Base-by-base conservation (phyloP, 768 basidiomycete species). In the Tremella yokohamensis region DNA sequence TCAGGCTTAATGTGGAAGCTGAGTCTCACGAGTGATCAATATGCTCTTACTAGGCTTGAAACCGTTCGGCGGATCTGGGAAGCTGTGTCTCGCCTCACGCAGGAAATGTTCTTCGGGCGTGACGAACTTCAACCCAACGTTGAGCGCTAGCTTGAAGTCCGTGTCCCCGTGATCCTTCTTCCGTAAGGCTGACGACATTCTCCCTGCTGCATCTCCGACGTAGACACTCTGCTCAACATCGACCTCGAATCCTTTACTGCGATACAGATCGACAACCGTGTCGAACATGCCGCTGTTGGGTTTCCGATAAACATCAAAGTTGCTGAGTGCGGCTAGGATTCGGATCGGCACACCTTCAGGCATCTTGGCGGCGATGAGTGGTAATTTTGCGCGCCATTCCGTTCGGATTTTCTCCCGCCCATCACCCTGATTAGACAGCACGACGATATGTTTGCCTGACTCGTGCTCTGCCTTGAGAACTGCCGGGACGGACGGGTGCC, bases 61-160 rank as follows among this genome's bases (percentile, higher is more conserved):
- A 25, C 89, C 90, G 3, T 82, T 81, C 4, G 90, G 80, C 72
- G 80, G 62, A 76, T 79, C 76, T 76, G 79, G 49, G 66, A 75
- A 62, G 69, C 78, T 57, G 78, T 79, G 66, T 47, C 59, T 38
- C 6, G 66, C 40, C 12, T 79, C 67, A 8, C 80, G 80, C 8
- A 90, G 81, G 74, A 92, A 92, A 69, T 86, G 89, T 75, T 90
- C 89, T 89, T 96, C 92, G 16, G 92, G 92, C 0, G 91, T 93
- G 49, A 81, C 80, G 72, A 94, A 96, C 9, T 78, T 78, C 1
- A 96, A 71, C 0, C 80, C 86, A 8, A 86, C 70, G 63, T 93
- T 94, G 2, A 85, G 72, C 0, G 92, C 90, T 81, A 86, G 89
- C 76, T 93, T 90, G 44, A 87, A 81, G 75, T 96, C 92, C 0